Evolutionary conservation across 148 eudicot species (phyloP).

Genomic region (Diospyros lotus): DNA sequence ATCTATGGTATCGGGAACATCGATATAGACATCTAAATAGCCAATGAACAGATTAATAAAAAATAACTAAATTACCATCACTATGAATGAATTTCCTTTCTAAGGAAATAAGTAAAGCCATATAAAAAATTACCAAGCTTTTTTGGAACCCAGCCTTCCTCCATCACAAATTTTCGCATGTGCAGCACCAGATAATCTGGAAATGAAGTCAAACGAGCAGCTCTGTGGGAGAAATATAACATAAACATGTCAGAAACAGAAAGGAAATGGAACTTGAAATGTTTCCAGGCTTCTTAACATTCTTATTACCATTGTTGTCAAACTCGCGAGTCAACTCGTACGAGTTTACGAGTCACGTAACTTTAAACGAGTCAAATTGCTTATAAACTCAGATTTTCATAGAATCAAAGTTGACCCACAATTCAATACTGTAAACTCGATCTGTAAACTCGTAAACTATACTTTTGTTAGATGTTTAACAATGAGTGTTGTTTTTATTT

Average conservation of each 20-base stretch:
- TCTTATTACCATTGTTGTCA: not conserved
- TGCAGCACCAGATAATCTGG: slow-evolving; percentile 97
- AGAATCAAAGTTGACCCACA: no score
- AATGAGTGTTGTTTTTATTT: no score
- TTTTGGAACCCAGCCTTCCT: slow-evolving; percentile 98
- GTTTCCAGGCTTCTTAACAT: not conserved
- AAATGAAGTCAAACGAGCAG: slow-evolving; percentile 88
- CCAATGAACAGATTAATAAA: slow-evolving; percentile 6
- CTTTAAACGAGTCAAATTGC: not conserved
- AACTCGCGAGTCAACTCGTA: no score
- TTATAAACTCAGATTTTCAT: no score
- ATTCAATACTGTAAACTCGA: no score
- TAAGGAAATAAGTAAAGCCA: not conserved
- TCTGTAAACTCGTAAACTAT: no score
- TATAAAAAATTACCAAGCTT: slow-evolving; percentile 59
- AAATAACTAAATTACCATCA: not conserved
- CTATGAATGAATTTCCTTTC: not conserved
- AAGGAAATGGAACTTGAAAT: not conserved
- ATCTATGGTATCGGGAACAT: slow-evolving; percentile 91
- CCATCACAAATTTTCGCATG: slow-evolving; percentile 97
- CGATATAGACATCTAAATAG: slow-evolving; percentile 80
- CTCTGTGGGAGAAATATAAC: slow-evolving; percentile 35
- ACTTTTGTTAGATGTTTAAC: no score
- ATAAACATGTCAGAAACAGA: slow-evolving; percentile 1
- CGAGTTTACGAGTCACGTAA: no score